Evolutionary conservation across 306 rosid genomes (phyloP), one percentile per base, ranked within the genome.

Genomic region (Gillenia trifoliata): DNA sequence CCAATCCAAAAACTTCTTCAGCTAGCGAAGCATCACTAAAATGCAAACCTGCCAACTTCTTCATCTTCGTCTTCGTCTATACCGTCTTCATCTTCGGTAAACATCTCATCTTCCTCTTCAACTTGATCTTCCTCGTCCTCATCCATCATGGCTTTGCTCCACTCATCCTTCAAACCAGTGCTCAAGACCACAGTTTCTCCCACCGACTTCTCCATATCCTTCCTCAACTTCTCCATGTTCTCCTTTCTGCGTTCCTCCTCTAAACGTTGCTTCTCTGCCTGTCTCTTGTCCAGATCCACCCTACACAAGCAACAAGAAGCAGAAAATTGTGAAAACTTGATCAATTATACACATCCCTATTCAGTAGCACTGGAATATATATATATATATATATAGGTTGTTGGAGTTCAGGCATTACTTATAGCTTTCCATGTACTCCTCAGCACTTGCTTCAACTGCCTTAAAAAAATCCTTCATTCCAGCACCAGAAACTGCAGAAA

Each of bases 251-350:
- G 86, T 11, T 91, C 91, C 85, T 88, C 97, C 84, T 93, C 96
- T 77, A 93, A 80, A 9, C 87, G 92, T 25, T 79, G 80, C 86
- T 88, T 93, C 80, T 93, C 96, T 10, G 80, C 90, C 40, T 84
- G 72, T 77, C 97, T 89, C 82, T 91, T 86, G 75, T 93, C 97
- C 65, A 91, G 91, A 79, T 89, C 98, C 72, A 83, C 85, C 87
- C 97, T 91, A 49, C 62, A 77, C 49, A 62, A 77, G 56, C 9
- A 52, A 83, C 29, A 41, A 74, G 41, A 64, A 20, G 40, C 15
- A n/a, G 3, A 28, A 23, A 66, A 81, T 56, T 54, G 68, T 41
- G 4, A 56, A 59, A 81, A 67, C 68, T 60, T 30, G 73, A 52
- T 31, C 50, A 65, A 38, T 31, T 25, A 17, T 29, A 26, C 38